A percentile compares a stretch with the other conserved stretches of the same genome.
Conservation (phyloP, 257 asterid genomes). For the Lycium ferocissimum region DNA sequence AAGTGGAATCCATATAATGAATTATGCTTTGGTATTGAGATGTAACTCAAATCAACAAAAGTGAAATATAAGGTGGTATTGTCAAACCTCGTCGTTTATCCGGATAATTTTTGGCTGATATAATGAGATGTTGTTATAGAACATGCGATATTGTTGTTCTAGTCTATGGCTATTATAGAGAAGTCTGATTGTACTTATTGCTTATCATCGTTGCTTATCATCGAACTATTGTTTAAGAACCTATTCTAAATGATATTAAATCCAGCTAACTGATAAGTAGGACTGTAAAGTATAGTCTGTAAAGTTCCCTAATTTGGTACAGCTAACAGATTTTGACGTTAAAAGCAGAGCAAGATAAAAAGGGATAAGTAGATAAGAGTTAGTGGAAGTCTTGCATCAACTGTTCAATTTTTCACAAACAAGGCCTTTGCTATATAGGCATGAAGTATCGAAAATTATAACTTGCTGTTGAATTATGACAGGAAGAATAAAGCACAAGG, state of each 20-base stretch:
- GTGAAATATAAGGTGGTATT: background rate
- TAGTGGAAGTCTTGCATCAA: conserved; percentile 14
- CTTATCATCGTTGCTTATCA: background rate
- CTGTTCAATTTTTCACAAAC: background rate
- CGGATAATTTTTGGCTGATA: no score
- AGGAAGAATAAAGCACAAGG: background rate
- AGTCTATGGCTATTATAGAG: no score
- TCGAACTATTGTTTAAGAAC: background rate
- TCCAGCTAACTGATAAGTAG: background rate
- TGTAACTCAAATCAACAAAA: background rate
- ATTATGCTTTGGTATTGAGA: background rate
- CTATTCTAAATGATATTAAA: background rate
- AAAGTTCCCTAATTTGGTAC: background rate
- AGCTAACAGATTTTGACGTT: background rate
- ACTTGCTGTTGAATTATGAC: background rate
- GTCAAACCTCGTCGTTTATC: no score
- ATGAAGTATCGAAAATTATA: background rate
- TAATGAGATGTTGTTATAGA: no score
- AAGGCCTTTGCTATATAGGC: background rate
- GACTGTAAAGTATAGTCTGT: background rate
- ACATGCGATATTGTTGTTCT: no score
- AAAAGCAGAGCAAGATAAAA: background rate
- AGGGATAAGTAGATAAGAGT: background rate
- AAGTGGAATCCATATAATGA: background rate
- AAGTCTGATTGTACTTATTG: background rate